Percentiles rank a stretch among this genome's conserved stretches.
These are phyloP conservation scores for Ogataea zsoltii DNA, from an alignment of 805 yeast species.

Conservation along the genomic window DNA sequence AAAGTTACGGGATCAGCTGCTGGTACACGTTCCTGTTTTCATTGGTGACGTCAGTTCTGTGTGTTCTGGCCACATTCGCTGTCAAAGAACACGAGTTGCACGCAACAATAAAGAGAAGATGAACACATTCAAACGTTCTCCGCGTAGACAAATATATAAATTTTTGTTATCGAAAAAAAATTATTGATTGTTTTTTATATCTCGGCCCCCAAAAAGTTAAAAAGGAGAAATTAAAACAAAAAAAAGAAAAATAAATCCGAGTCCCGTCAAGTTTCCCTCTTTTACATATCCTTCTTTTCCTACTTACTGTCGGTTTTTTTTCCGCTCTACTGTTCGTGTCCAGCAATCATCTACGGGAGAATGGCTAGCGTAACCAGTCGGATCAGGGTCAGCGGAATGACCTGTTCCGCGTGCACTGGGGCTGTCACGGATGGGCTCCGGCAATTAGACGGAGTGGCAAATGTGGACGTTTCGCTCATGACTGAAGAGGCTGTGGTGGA, in stretches of 20 bases:
- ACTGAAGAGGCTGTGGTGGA: slow-evolving; percentile 70
- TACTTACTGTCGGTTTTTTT: background rate
- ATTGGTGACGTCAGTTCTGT: slow-evolving; percentile 34
- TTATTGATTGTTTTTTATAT: no score
- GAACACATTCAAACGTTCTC: background rate
- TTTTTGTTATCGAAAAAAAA: background rate
- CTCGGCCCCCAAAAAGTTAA: no score
- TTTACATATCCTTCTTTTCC: background rate
- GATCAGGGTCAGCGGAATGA: slow-evolving; percentile 69
- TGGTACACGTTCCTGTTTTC: slow-evolving; percentile 53
- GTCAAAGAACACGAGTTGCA: slow-evolving; percentile 47
- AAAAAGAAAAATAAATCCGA: background rate
- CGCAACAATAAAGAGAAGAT: slow-evolving; percentile 46
- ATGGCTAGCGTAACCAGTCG: slow-evolving; percentile 17
- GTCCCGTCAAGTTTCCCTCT: background rate
- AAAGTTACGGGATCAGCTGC: slow-evolving; percentile 53
- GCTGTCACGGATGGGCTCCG: slow-evolving; percentile 48
- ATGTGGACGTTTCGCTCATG: slow-evolving; percentile 65
- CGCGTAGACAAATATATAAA: no score
- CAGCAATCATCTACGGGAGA: no score
- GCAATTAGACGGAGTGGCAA: slow-evolving; percentile 26
- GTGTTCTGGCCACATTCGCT: slow-evolving; percentile 7
- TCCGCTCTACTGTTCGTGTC: slow-evolving; percentile 1
- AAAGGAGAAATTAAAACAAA: background rate
- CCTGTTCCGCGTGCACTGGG: slow-evolving; percentile 83